Conservation (phyloP, 2,329 filamentous ascomycete genomes). For the Raffaelea ambrosiae region DNA sequence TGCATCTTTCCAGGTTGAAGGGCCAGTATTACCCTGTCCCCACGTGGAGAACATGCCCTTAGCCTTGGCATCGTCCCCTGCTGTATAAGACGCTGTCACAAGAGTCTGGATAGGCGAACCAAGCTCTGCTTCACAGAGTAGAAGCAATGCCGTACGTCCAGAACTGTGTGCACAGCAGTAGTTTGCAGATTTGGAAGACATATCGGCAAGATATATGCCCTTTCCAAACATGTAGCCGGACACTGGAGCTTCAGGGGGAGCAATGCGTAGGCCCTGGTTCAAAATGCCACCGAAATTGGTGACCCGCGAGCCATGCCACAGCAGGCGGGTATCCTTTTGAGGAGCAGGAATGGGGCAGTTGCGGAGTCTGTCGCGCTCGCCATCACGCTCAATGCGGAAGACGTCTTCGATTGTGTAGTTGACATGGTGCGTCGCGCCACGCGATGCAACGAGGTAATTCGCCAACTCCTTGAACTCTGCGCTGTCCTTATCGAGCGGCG, state of each 20-base stretch:
- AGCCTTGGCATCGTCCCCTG: constrained; percentile 53
- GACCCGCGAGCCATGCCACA: constrained; percentile 80
- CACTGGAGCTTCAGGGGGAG: constrained; percentile 72
- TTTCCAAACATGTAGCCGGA: constrained; percentile 86
- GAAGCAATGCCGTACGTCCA: constrained; percentile 62
- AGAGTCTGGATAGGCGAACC: constrained; percentile 66
- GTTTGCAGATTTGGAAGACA: constrained; percentile 71
- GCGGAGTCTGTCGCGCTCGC: constrained; percentile 62
- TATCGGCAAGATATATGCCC: constrained; percentile 81
- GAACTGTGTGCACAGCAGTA: constrained; percentile 61
- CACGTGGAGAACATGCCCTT: constrained; percentile 58
- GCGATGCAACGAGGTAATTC: constrained; percentile 58
- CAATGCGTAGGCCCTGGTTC: constrained; percentile 81
- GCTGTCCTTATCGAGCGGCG: constrained; percentile 48
- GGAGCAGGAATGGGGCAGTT: constrained; percentile 30
- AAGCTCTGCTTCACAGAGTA: constrained; percentile 79
- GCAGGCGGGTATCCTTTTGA: constrained; percentile 53
- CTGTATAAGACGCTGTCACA: constrained; percentile 46
- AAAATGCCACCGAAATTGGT: constrained; percentile 87
- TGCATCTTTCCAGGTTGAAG: constrained; percentile 69
- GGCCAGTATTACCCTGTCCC: constrained; percentile 58
- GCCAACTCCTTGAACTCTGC: constrained; percentile 57
- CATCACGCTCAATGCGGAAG: constrained; percentile 71
- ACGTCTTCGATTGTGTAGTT: constrained; percentile 61
- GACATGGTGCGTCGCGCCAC: constrained; percentile 57